Base-by-base conservation (phyloP, 352 stramenopile species). In the Pythium periplocum region DNA sequence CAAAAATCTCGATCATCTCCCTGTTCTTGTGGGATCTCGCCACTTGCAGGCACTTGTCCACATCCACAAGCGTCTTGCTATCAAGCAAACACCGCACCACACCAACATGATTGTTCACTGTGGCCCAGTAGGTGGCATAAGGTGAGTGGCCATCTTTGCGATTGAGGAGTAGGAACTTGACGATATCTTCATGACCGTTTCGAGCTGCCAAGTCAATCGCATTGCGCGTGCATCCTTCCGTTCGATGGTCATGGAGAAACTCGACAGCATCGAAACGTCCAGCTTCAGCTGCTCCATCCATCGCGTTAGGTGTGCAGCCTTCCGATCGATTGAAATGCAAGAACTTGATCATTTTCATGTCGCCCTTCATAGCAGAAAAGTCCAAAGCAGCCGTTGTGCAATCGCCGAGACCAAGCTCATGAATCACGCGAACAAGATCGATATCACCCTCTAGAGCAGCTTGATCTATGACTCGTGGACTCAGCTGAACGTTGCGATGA, bases 291-390 rank as follows among this genome's bases (percentile, higher is more conserved):
- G 47, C 47, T 5, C 11, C 10, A n/a, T 43, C 33, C 1, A 53
- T 38, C 3, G 34, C 12, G 17, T 6, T 4, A 4, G 2, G 3
- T 3, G 47, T 44, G 10, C 47, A 53, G 5, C 47, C 47, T 44
- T 53, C 47, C 2, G 5, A 6, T 41, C 47, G 47, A 11, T 53
- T 53, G 1, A 26, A 33, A 43, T 53, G 50, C 9, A 56, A 41
- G 33, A 45, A 56, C 33, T 41, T 4, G 6, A 56, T 41, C 11
- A 56, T 33, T 4, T 41, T 0, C 4, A 43, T 8, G 31, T 56
- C 39, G 17, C 50, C 50, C 3, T 40, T 34, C 5, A 0, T 12
- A 6, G 32, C 50, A 5, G 50, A 39, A 2, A 17, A 4, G 8
- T 40, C 17, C 31, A 56, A 40, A 6, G 50, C 39, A 2, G 12